Conservation (phyloP, 177 flowering plant genomes). For the Vitis hybrid region DNA sequence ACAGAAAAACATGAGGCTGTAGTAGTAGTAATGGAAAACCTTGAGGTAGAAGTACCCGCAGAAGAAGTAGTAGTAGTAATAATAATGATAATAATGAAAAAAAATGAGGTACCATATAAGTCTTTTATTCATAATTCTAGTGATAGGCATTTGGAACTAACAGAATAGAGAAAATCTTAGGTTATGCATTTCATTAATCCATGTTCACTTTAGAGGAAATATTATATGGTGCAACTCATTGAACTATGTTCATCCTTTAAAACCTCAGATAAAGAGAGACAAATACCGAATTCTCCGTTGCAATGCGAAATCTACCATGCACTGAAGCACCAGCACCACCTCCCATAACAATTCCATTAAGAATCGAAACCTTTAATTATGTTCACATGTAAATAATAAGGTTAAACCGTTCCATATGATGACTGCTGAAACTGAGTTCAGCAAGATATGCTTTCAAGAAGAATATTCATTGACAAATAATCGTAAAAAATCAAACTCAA, state of each 20-base stretch:
- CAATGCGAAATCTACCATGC: constrained; percentile 91
- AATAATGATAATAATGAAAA: too few relatives aligned
- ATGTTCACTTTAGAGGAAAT: neutral
- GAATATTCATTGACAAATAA: neutral
- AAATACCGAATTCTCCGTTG: constrained; percentile 91
- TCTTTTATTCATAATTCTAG: neutral
- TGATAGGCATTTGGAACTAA: neutral
- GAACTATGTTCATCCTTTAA: neutral
- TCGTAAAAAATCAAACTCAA: neutral
- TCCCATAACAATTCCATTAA: constrained; percentile 95
- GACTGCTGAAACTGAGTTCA: too few relatives aligned
- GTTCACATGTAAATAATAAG: constrained; percentile 8
- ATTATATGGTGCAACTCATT: neutral
- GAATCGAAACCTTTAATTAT: constrained; percentile 73
- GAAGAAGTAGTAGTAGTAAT: too few relatives aligned
- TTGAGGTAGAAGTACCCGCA: too few relatives aligned
- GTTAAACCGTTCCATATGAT: neutral
- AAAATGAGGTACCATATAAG: too few relatives aligned
- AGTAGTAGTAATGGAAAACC: too few relatives aligned
- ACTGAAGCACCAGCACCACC: constrained; percentile 90
- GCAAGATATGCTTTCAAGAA: neutral
- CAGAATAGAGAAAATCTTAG: neutral
- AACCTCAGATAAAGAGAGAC: constrained; percentile 1
- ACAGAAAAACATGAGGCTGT: too few relatives aligned
- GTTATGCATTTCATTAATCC: too few relatives aligned